Percentiles rank a stretch among this genome's conserved stretches.
phyloP scores from a whole-genome alignment of 495 filamentous ascomycete genomes.

The Penicillium verhagenii region DNA sequence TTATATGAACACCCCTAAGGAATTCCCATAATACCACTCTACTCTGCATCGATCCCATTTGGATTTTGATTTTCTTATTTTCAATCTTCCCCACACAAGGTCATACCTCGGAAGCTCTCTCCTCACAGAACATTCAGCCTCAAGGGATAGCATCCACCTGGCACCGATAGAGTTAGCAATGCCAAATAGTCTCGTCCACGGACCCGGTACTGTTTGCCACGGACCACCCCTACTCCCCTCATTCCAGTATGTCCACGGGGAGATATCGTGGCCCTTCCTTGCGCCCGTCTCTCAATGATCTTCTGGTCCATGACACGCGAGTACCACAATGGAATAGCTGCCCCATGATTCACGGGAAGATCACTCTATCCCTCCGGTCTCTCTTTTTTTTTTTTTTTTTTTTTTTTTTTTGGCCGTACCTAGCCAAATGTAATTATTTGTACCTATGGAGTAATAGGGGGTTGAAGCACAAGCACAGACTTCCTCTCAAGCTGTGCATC shows the following conservation, averaged over 20 bases:
- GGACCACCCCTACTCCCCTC: background rate
- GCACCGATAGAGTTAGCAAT: slow-evolving; percentile 12
- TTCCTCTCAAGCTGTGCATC: background rate
- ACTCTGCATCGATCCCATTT: too few relatives aligned
- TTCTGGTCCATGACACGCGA: slow-evolving; percentile 10
- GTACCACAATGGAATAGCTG: background rate
- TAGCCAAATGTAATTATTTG: too few relatives aligned
- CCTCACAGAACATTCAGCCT: slow-evolving; percentile 1
- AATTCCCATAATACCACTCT: slow-evolving; percentile 22
- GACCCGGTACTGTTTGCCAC: background rate
- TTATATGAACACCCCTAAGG: slow-evolving; percentile 6
- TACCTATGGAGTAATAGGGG: background rate
- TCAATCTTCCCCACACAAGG: background rate
- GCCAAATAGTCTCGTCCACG: slow-evolving; percentile 4
- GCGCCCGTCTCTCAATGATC: slow-evolving; percentile 17
- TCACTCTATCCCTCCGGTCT: background rate
- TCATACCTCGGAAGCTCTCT: slow-evolving; percentile 3
- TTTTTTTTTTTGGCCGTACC: too few relatives aligned
- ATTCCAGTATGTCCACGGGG: slow-evolving; percentile 12
- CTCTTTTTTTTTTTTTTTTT: too few relatives aligned
- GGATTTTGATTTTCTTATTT: background rate
- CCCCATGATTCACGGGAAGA: background rate
- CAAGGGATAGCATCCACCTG: slow-evolving; percentile 17
- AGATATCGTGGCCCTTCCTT: slow-evolving; percentile 16
- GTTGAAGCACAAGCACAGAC: background rate